Base-by-base conservation (phyloP, 306 rosid species). In the Gillenia trifoliata region DNA sequence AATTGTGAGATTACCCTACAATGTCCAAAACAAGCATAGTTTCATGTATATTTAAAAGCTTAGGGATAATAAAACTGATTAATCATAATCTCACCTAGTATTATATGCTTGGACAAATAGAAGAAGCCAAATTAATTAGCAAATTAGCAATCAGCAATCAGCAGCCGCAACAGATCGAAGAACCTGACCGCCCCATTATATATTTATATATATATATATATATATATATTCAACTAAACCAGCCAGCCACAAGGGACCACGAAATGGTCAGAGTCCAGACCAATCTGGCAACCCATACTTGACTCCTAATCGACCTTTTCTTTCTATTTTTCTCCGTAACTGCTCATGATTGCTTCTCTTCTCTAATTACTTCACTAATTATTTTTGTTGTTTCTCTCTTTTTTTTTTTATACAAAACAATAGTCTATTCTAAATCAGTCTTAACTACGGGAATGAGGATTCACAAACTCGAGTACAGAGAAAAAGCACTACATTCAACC, bases 201-300 rank as follows among this genome's bases (percentile, higher is more conserved):
- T n/a, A n/a, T n/a, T n/a, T n/a, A n/a, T n/a, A n/a, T n/a, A n/a
- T n/a, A n/a, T n/a, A n/a, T n/a, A n/a, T n/a, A n/a, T n/a, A n/a
- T n/a, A n/a, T n/a, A n/a, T n/a, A n/a, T n/a, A 22, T 33, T 12
- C 50, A 57, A 55, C n/a, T 8, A 20, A 0, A 13, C 12, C n/a
- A 20, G 28, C n/a, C 66, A 15, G 23, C 66, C 47, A 19, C 68
- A 33, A 64, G 47, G 45, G 68, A 64, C 68, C 68, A 33, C 16
- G 16, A 19, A 64, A 1, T 40, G 28, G 20, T 47, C 8, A 62
- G 30, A 26, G 34, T 17, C 15, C 43, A 30, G 12, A 30, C 45
- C 74, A 70, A 70, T 26, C 47, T 23, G 65, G 52, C 50, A 71
- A 31, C 5, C 52, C 75, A 34, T 13, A 2, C 75, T 71, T 34